phyloP scores from a whole-genome alignment of 352 stramenopile genomes.

The Saprolegnia diclina region DNA sequence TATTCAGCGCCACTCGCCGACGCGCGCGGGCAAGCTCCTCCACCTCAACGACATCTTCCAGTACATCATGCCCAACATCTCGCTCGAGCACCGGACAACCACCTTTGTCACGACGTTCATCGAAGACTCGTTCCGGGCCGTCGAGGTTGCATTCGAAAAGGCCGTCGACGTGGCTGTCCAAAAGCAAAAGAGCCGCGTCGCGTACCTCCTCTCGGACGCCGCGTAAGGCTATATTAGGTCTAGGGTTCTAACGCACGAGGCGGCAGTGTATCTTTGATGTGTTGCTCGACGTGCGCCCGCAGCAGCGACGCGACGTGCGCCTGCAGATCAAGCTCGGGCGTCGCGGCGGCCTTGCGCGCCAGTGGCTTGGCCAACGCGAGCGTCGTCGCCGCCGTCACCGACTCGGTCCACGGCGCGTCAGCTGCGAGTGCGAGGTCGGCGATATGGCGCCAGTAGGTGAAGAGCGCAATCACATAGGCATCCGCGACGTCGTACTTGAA shows the following conservation, averaged over 20 bases:
- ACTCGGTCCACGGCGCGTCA: background rate
- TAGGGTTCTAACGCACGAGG: background rate
- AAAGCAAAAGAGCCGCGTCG: conserved; percentile 15
- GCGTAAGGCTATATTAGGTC: background rate
- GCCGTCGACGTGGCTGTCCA: conserved; percentile 23
- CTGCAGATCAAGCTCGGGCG: background rate
- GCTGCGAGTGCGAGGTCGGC: background rate
- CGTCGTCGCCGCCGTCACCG: background rate
- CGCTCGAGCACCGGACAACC: conserved; percentile 21
- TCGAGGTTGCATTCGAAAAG: conserved; percentile 27
- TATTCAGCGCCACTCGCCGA: conserved; percentile 18
- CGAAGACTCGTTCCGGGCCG: conserved; percentile 19
- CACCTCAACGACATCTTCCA: conserved; percentile 18
- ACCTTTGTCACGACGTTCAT: conserved; percentile 25
- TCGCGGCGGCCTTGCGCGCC: background rate
- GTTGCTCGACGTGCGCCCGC: background rate
- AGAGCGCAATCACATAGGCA: conserved; percentile 73
- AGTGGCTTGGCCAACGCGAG: conserved; percentile 3
- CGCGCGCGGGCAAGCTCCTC: conserved; percentile 17
- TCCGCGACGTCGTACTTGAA: conserved; percentile 71
- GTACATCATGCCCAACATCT: conserved; percentile 25
- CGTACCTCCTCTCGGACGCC: conserved; percentile 13
- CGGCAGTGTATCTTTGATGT: conserved; percentile 10
- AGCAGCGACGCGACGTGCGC: conserved; percentile 3
- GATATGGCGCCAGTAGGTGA: conserved; percentile 51